These are phyloP conservation scores for Rhododendron henanense DNA, from an alignment of 148 eudicot genomes.

Conservation along the genomic window DNA sequence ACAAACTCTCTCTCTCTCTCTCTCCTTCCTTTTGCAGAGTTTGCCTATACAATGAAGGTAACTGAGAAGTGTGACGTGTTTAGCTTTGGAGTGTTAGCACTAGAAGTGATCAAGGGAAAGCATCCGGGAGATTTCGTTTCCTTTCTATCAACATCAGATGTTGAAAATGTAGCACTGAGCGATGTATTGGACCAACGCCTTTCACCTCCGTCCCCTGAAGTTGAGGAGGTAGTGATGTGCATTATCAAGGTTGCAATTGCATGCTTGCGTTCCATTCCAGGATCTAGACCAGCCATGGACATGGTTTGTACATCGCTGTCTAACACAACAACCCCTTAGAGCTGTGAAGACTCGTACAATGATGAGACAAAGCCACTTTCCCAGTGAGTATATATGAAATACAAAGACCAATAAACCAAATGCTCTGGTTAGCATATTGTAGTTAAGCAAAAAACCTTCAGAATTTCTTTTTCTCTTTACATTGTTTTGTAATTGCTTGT, in stretches of 20 bases:
- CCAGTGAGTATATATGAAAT: background rate
- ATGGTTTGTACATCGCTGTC: conserved; percentile 10
- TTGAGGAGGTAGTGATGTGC: conserved; percentile 16
- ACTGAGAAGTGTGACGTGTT: background rate
- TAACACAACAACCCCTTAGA: background rate
- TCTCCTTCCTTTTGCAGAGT: background rate
- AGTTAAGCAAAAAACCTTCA: background rate
- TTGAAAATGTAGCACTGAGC: background rate
- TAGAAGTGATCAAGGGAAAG: background rate
- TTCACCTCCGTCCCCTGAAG: background rate
- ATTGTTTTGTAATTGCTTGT: background rate
- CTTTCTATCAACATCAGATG: background rate
- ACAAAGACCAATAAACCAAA: background rate
- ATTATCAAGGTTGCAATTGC: conserved; percentile 22
- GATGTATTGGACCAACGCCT: background rate
- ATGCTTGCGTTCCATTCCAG: conserved; percentile 30
- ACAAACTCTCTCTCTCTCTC: background rate
- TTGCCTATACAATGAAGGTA: background rate
- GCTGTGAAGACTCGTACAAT: background rate
- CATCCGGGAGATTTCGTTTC: background rate
- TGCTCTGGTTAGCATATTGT: background rate
- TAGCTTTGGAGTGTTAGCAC: conserved; percentile 1
- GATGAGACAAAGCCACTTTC: background rate
- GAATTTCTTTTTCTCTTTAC: background rate
- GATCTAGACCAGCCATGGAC: conserved; percentile 32